Base-by-base conservation (phyloP, 108 stramenopile species). In the Bacterosira constricta region DNA sequence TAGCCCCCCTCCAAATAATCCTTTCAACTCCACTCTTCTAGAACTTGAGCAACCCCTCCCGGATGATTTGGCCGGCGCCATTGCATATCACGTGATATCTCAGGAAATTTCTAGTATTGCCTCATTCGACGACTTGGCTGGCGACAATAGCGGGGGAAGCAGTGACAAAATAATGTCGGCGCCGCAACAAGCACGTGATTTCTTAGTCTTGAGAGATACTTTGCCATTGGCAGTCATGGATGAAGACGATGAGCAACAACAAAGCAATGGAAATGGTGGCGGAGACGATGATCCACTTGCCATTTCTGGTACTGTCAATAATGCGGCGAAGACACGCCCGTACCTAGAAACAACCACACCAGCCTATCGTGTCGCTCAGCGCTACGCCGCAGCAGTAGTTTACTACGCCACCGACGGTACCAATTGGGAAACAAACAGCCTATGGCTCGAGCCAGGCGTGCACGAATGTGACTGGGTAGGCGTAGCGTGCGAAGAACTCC, bases 381-480 rank as follows among this genome's bases (percentile, higher is more conserved):
- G 83, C 0, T 84, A 68, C 51, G 65, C 71, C 18, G 27, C 56
- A 2, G 52, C 66, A 11, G 71, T 71, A 8, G 49, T 84, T 2
- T 84, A 78, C 25, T 78, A 54, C 63, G 70, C 83, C 4, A 81
- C 80, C 13, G 50, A 81, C 20, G 83, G 83, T 26, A 56, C 67
- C 5, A 13, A 50, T 11, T 80, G 79, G 79, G 53, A 68, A 4
- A 21, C 63, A 7, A 45, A 32, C 21, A 34, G 30, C 7, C 34
- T 51, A 18, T 80, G 79, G 79, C 25, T 80, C n/a, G 26, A 45
- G n/a, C 72, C 79, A 12, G 79, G 79, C 0, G 55, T 69, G 6
- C 61, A 73, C 50, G 79, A 80, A 18, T 80, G 79, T 35, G 79
- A 80, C 46, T 73, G 53, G 57, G 49, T 73, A 30, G 79, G 79